Evolutionary conservation across 192 early-diverging fungal genomes (phyloP).

Genomic region (Phycomyces nitens): DNA sequence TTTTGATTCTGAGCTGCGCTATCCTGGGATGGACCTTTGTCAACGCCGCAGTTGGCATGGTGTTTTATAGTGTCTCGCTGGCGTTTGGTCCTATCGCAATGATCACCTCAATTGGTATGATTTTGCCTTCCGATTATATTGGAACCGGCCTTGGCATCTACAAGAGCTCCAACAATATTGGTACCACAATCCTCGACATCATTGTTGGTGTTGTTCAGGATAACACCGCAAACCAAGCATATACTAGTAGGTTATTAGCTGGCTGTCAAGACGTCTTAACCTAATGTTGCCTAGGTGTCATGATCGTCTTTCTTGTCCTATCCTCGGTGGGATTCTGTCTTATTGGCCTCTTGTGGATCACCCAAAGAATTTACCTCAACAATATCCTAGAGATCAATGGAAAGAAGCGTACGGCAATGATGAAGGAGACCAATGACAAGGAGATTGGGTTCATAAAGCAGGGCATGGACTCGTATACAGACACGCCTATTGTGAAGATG

Average conservation of each 20-base stretch:
- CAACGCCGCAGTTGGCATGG: constrained; percentile 50
- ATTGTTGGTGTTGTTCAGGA: constrained; percentile 61
- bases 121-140: constrained; percentile 52
- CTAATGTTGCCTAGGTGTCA: constrained; percentile 22
- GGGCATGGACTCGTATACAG: constrained; percentile 20
- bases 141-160: constrained; percentile 61
- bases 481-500: background rate
- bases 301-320: constrained; percentile 24
- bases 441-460: constrained; percentile 17
- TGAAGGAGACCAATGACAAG: constrained; percentile 23
- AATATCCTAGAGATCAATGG: constrained; percentile 23
- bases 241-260: constrained; percentile 15
- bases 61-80: constrained; percentile 55
- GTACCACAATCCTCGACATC: constrained; percentile 57
- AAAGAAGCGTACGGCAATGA: constrained; percentile 16
- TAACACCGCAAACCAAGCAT: constrained; percentile 26
- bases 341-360: constrained; percentile 14
- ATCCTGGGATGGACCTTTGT: constrained; percentile 57
- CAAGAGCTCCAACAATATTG: constrained; percentile 61
- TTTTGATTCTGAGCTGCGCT: constrained; percentile 26
- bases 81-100: constrained; percentile 57
- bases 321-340: constrained; percentile 24
- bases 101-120: constrained; percentile 58
- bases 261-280: too few species aligned
- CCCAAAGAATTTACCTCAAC: constrained; percentile 8